phyloP scores from a whole-genome alignment of 768 basidiomycete genomes.

The Tricholoma furcatifolium region DNA sequence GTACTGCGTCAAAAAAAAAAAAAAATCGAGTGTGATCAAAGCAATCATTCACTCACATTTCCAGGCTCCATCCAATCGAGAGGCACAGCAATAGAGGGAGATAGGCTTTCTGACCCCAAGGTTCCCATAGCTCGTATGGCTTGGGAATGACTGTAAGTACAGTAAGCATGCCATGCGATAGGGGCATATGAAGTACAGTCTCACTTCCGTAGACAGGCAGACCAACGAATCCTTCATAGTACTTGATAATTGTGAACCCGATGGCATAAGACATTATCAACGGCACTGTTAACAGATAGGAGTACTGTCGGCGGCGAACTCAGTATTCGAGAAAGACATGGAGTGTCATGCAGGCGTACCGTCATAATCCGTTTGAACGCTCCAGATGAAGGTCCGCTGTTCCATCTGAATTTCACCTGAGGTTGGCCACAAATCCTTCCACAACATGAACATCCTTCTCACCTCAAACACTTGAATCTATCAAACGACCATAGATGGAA shows the following conservation, averaged over 20 bases:
- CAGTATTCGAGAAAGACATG: not conserved
- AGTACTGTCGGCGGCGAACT: constrained; percentile 46
- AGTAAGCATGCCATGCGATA: constrained; percentile 4
- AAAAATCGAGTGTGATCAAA: not conserved
- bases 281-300: constrained; percentile 66
- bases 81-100: constrained; percentile 67
- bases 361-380: constrained; percentile 87
- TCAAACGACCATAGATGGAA: constrained; percentile 83
- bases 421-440: not conserved
- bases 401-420: constrained; percentile 49
- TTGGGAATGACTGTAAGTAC: constrained; percentile 55
- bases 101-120: constrained; percentile 42
- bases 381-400: constrained; percentile 62
- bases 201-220: constrained; percentile 48
- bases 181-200: constrained; percentile 22
- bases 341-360: constrained; percentile 36
- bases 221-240: constrained; percentile 58
- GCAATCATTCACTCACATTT: constrained; percentile 52
- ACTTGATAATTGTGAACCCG: constrained; percentile 74
- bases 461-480: constrained; percentile 72
- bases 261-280: constrained; percentile 54
- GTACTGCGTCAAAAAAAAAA: not conserved
- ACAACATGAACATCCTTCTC: constrained; percentile 15
- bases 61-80: constrained; percentile 68
- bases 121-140: constrained; percentile 59